Base-by-base conservation (phyloP, 805 yeast genomes). In the Ogataea nakhonphanomensis region DNA sequence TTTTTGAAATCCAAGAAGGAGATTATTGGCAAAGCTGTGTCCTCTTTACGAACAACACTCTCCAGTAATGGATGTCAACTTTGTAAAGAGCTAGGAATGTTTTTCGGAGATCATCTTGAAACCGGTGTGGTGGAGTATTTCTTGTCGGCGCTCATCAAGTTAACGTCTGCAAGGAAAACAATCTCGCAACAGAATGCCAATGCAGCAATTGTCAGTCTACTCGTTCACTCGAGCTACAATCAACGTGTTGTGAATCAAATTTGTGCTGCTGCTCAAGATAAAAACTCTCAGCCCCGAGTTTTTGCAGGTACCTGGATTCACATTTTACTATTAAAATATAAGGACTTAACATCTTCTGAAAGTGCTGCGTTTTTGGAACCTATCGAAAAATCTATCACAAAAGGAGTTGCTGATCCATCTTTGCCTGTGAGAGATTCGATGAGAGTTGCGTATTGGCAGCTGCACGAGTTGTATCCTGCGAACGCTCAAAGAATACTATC, bases 41-140 rank as follows among this genome's bases (percentile, higher is more conserved):
- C 70, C 7, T 89, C 98, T 0, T 66, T 93, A 41, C 70, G 99
- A 54, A 93, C 99, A 0, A 84, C 96, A 0, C 67, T 93, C 14
- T 79, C 90, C 1, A 65, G 77, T 2, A 76, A 84, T 53, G 86
- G 89, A 0, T 84, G 95, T 55, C 86, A 81, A 42, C 59, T 89
- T 14, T 68, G 86, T 8, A 86, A 84, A 55, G 98, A 90, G 46
- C 51, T 78, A 28, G 73, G 73, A 2, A 63, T 74, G 8, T 44
- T 59, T 9, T 46, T 74, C n/a, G 64, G 69, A 2, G 37, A 49
- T 5, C 53, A 56, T 12, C 58, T 77, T 38, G 82, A 77, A 48
- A 61, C 67, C 14, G 43, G 57, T 7, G 55, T 78, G 2, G 60
- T 73, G 8, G 91, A 84, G 33, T 51, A 65, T 1, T 65, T 76